These are phyloP conservation scores for Salvia splendens DNA, from an alignment of 257 asterid genomes.

Conservation along the genomic window DNA sequence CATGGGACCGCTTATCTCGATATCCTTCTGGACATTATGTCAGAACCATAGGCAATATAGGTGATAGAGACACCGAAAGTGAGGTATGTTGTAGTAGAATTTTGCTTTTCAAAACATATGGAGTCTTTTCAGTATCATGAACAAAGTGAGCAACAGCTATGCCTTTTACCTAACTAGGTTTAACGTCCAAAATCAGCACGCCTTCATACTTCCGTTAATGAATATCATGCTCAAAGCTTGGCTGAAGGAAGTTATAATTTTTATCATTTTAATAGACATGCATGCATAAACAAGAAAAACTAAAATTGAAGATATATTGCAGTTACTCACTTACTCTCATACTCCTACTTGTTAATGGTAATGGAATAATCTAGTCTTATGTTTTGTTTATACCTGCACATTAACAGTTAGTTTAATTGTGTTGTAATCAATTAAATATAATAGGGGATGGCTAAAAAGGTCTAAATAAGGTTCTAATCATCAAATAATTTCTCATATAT, in stretches of 20 bases:
- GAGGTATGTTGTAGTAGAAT: slow-evolving; percentile 58
- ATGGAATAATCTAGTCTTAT: too few relatives aligned
- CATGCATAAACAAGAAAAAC: too few relatives aligned
- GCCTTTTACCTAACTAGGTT: slow-evolving; percentile 19
- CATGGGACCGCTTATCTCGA: slow-evolving; percentile 92
- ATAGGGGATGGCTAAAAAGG: not conserved
- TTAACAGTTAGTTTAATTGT: not conserved
- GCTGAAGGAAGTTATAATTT: not conserved
- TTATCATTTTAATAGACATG: too few relatives aligned
- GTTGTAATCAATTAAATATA: too few relatives aligned
- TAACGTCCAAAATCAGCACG: slow-evolving; percentile 23
- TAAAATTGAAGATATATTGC: too few relatives aligned
- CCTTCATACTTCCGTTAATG: slow-evolving; percentile 14
- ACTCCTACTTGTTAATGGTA: too few relatives aligned
- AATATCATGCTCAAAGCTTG: slow-evolving; percentile 15
- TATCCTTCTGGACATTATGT: slow-evolving; percentile 96
- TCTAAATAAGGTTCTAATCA: not conserved
- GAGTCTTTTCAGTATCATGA: slow-evolving; percentile 19
- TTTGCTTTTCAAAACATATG: slow-evolving; percentile 26
- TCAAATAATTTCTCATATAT: not conserved
- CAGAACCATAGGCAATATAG: slow-evolving; percentile 89
- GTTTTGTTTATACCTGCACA: not conserved
- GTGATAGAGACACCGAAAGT: slow-evolving; percentile 92
- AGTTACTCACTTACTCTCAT: too few relatives aligned
- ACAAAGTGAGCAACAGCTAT: slow-evolving; percentile 2